phyloP scores from a whole-genome alignment of 129 eudicot genomes.

The Saussurea involucrata region DNA sequence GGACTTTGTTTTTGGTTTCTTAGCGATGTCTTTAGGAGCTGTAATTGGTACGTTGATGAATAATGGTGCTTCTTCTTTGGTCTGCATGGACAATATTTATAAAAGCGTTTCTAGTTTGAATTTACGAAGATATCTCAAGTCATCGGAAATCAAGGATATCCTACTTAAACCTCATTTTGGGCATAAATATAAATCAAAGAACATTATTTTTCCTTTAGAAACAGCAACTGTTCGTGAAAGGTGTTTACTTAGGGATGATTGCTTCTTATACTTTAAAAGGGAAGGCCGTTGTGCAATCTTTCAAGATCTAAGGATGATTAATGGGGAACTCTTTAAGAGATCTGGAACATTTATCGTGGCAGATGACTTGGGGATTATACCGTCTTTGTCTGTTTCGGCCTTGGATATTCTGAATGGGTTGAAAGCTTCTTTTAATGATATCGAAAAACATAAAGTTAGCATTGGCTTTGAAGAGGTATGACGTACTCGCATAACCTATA shows the following conservation, averaged over 20 bases:
- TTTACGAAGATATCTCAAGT: background rate
- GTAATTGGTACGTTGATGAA: no score
- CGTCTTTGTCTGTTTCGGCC: background rate
- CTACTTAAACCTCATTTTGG: background rate
- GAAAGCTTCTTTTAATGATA: background rate
- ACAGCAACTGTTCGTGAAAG: no score
- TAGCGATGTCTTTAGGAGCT: no score
- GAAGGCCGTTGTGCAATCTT: background rate
- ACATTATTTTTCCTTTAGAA: background rate
- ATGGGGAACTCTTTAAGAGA: background rate
- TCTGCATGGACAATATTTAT: no score
- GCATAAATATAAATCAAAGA: background rate
- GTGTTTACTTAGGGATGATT: background rate
- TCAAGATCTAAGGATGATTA: slow-evolving; percentile 9
- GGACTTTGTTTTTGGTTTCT: no score
- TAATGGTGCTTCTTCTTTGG: no score
- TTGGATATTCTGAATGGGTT: background rate
- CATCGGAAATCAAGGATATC: background rate
- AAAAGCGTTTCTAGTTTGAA: no score
- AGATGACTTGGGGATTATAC: slow-evolving; percentile 9
- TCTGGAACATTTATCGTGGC: slow-evolving; percentile 17
- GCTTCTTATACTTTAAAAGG: background rate
- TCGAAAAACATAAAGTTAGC: background rate
- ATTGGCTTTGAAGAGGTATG: slow-evolving; percentile 26
- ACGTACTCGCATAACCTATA: background rate